Evolutionary conservation across 75 land plant genomes (phyloP), one percentile per base, ranked within the genome.

Genomic region (Azolla pinnata): DNA sequence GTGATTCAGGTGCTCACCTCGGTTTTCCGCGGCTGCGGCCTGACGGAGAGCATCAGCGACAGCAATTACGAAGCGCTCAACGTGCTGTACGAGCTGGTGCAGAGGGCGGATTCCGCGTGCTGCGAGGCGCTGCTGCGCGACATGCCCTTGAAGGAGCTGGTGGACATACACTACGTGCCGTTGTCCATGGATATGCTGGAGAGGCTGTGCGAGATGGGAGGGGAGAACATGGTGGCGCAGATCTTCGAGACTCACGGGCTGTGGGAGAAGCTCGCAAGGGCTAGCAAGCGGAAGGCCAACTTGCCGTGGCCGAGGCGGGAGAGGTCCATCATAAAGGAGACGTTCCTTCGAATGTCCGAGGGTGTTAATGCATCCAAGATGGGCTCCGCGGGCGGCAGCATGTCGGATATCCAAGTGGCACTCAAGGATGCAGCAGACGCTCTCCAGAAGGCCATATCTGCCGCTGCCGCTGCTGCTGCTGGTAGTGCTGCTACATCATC

Each of bases 151-250:
- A 28, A 46, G 25, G 63, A 61, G 58, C 12, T 61, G 14, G 29
- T 61, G 14, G 63, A 28, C 29, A 16, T 61, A 30, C 25, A 61
- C 29, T 35, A 8, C 10, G 47, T 35, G 7, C 10, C 23, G 30
- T 26, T 40, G 50, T 56, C 44, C 5, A 61, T 61, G 21, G 52
- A 61, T 46, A 25, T 44, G 3, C 20, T 61, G 23, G 44, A 35
- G 50, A 14, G 44, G 20, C 25, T 61, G 29, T 44, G 47, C 12
- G 24, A 45, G 24, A 14, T 44, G 8, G 63, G 63, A 2, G 52
- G 44, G 26, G 52, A 61, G 20, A 5, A 19, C 9, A 28, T 44
- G 5, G 33, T 55, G 18, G 57, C 21, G 18, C n/a, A 55, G 12
- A 29, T 55, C 5, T 55, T 55, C 29, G 16, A 55, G 27, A 29